Evolutionary conservation across 345 rosid species (phyloP), one percentile per base, ranked within the genome.

Genomic region (Eucalyptus virginea): DNA sequence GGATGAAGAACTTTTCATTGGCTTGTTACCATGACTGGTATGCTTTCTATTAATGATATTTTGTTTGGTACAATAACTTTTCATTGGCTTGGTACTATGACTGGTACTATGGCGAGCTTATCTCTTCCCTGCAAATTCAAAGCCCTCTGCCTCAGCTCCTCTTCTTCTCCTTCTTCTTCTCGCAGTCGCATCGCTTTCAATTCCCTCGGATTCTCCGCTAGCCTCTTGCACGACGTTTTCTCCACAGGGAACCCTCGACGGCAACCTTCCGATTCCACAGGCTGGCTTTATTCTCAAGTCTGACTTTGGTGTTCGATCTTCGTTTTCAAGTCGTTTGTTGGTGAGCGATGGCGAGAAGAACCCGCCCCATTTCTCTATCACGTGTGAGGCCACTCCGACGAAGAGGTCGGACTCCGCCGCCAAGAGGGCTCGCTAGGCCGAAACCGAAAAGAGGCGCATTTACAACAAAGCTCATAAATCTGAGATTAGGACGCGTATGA

Each of bases 391-490:
- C 81, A 94, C 96, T 90, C 94, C 99, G 4, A 93, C 62, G 85
- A 95, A 91, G 92, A 95, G 93, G 90, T 92, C 96, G 28, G 98
- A 96, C 92, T 97, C 99, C 21, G 98, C 98, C 88, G 96, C 91
- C 6, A 96, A 98, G 94, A 94, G 99, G 92, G 94, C 95, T 88
- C 94, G 97, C 34, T 98, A 95, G 90, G 92, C 95, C 30, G 98
- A 96, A 93, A 96, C 95, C 30, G 98, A 96, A 93, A 96, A 98
- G 90, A 92, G 98, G 89, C 94, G 98, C 34, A 26, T 98, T 90
- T 95, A 95, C 89, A 90, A 96, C 54, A 51, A 51, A 51, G 52
- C 54, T 17, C 2, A 51, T 51, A 51, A 51, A 51, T 51, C 54
- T 18, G 54, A 51, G 3, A 51, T 51, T 51, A 51, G 23, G 54